Base-by-base conservation (phyloP, 371 early-diverging fungal species). In the Mucor ambiguus region DNA sequence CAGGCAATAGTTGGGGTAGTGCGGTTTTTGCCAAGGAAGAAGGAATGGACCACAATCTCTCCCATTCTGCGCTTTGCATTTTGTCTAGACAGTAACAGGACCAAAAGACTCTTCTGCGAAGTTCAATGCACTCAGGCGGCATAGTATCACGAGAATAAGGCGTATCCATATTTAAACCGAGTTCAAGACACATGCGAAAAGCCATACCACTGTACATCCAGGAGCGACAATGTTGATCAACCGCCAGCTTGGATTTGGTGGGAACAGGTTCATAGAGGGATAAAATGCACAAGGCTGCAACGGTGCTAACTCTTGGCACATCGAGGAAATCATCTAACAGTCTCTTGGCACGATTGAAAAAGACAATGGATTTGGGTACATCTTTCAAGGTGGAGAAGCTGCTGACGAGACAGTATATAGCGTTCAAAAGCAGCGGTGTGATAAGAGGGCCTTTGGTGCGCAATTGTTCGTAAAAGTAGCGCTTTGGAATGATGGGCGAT, bases 161-260 rank as follows among this genome's bases (percentile, higher is more conserved):
- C 3, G 72, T 61, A 18, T 69, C 70, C 12, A 70, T 28, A 49
- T 72, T 69, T 14, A 76, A 49, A 11, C 77, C 77, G 5, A 76
- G 69, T 43, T 73, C 82, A 35, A 79, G 60, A 30, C 76, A 75
- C 82, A 82, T 82, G 22, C 82, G 78, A n/a, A 70, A 70, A 11
- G 78, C 79, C 82, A 82, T 79, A 2, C 76, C 82, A 30, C 72
- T 69, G 22, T 73, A 71, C 9, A 68, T 62, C 71, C 75, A 78
- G 14, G 69, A 63, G 18, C 78, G 73, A 43, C 73, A 76, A 35
- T 73, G 64, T 2, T 68, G 69, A 12, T 61, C 61, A n/a, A 46
- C 29, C 30, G 37, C 30, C 4, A 11, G 37, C 35, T 58, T 64
- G 6, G 41, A 46, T 20, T 67, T 62, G 8, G 66, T 43, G 0